A percentile compares a stretch with the other conserved stretches of the same genome.
Evolutionary conservation across 768 basidiomycete species (phyloP).

Genomic region (Piloderma croceum): DNA sequence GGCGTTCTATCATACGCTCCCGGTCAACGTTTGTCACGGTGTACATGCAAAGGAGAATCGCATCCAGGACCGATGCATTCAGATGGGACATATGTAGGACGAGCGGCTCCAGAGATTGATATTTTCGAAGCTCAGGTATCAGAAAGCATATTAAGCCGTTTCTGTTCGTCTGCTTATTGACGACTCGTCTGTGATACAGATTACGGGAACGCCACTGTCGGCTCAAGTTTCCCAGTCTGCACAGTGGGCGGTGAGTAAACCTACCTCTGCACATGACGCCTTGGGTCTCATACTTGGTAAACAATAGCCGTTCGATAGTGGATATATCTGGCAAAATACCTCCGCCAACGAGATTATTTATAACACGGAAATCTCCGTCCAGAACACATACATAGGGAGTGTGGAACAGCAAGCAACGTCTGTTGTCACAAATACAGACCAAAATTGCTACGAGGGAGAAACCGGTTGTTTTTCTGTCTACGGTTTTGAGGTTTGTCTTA

Average conservation of each 20-base stretch:
- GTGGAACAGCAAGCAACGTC: conserved; percentile 77
- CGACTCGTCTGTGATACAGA: conserved; percentile 39
- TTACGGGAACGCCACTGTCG: conserved; percentile 37
- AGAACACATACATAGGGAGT: conserved; percentile 66
- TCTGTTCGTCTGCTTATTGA: conserved; percentile 6
- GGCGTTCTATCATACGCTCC: conserved; percentile 64
- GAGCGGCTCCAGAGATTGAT: conserved; percentile 87
- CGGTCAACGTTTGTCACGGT: conserved; percentile 79
- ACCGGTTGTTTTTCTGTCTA: conserved; percentile 65
- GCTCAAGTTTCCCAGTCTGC: conserved; percentile 78
- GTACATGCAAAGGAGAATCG: conserved; percentile 76
- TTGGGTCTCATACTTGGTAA: conserved; percentile 1
- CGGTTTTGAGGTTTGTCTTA: conserved; percentile 65
- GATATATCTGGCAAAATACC: conserved; percentile 64
- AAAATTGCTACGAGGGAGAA: conserved; percentile 59
- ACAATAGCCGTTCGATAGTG: conserved; percentile 65
- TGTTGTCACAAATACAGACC: conserved; percentile 61
- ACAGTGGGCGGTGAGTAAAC: conserved; percentile 66
- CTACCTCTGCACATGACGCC: conserved; percentile 7
- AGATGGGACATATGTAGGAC: conserved; percentile 74
- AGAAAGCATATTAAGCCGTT: conserved; percentile 8
- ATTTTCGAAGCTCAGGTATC: conserved; percentile 73
- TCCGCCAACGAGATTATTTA: conserved; percentile 52
- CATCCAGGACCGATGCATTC: conserved; percentile 78
- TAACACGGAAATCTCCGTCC: conserved; percentile 46